phyloP scores from a whole-genome alignment of 306 rosid genomes.

The Begonia masoniana region DNA sequence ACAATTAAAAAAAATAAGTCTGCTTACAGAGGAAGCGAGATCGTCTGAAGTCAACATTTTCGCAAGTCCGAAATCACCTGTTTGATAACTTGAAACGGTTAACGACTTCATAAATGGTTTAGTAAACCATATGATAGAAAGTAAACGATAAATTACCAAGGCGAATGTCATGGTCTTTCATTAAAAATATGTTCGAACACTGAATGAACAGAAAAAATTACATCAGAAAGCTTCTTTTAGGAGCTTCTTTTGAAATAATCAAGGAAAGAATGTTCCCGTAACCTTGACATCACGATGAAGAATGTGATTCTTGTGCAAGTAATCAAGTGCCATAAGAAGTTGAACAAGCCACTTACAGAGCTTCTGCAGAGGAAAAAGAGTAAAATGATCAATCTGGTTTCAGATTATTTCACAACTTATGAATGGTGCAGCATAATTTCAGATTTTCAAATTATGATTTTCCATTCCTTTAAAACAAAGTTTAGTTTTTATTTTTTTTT shows the following conservation, averaged over 20 bases:
- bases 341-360: slow-evolving; percentile 99
- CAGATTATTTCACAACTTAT: background rate
- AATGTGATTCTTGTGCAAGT: slow-evolving; percentile 88
- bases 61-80: slow-evolving; percentile 99
- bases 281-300: slow-evolving; percentile 99
- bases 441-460: too few species aligned
- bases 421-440: too few species aligned
- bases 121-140: background rate
- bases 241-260: slow-evolving; percentile 3
- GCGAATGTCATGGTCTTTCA: slow-evolving; percentile 85
- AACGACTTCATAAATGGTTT: slow-evolving; percentile 1
- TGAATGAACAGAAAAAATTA: slow-evolving; percentile 25
- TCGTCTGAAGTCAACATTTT: slow-evolving; percentile 93
- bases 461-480: too few species aligned
- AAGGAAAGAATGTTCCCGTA: slow-evolving; percentile 10
- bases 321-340: slow-evolving; percentile 96
- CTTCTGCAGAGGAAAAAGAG: slow-evolving; percentile 32
- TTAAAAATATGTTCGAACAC: slow-evolving; percentile 99
- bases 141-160: slow-evolving; percentile 51
- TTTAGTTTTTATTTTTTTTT: too few species aligned
- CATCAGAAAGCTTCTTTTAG: slow-evolving; percentile 3
- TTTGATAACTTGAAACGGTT: slow-evolving; percentile 18
- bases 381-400: slow-evolving; percentile 5
- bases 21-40: slow-evolving; percentile 92
- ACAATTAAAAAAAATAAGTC: too few species aligned